Conservation (phyloP, 192 early-diverging fungal species). For the Backusella luteola region DNA sequence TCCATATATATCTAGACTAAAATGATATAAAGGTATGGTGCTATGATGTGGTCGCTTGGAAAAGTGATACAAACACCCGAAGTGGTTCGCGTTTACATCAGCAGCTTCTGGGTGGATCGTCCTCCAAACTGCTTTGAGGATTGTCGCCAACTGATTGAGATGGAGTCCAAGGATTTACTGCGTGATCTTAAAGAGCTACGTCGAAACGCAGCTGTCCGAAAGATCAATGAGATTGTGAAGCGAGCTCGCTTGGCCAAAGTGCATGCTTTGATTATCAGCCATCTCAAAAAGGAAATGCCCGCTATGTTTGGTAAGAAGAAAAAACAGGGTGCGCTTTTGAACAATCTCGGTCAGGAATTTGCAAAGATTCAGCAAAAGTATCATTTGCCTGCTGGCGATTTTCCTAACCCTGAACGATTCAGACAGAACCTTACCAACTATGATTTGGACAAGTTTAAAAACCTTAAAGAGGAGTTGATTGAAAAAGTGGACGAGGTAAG, state of each 20-base stretch:
- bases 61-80: constrained; percentile 82
- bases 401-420: constrained; percentile 45
- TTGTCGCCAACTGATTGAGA: constrained; percentile 56
- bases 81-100: constrained; percentile 77
- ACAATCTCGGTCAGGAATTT: constrained; percentile 67
- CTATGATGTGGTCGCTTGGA: constrained; percentile 88
- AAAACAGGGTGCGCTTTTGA: constrained; percentile 69
- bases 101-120: constrained; percentile 72
- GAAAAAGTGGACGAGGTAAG: constrained; percentile 42
- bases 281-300: constrained; percentile 76
- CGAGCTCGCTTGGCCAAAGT: constrained; percentile 67
- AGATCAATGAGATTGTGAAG: constrained; percentile 87
- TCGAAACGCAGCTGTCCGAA: constrained; percentile 72
- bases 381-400: constrained; percentile 57
- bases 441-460: constrained; percentile 49
- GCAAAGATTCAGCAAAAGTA: constrained; percentile 63
- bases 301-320: constrained; percentile 72
- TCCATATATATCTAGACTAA: no score
- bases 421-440: constrained; percentile 36
- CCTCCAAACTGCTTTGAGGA: constrained; percentile 68
- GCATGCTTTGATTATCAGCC: constrained; percentile 78
- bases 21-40: constrained; percentile 57
- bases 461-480: constrained; percentile 43
- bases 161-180: constrained; percentile 73
- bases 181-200: constrained; percentile 68